A percentile compares a stretch with the other conserved stretches of the same genome.
Conservation (phyloP, 2,329 filamentous ascomycete species). For the Arachnomyces sp. region DNA sequence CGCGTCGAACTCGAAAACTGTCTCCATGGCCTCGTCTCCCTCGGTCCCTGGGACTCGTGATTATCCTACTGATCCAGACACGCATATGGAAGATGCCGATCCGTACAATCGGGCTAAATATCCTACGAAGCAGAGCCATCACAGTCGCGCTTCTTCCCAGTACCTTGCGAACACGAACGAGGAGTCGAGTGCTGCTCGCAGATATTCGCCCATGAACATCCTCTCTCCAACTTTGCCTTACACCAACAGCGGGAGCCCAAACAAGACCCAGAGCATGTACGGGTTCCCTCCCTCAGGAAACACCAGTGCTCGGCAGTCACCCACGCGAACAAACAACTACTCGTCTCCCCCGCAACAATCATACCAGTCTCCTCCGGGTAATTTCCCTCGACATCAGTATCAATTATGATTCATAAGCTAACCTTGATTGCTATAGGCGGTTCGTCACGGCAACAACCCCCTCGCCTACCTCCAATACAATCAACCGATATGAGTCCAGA, state of each 20-base stretch:
- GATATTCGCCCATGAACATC: constrained; percentile 93
- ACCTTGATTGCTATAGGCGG: constrained; percentile 11
- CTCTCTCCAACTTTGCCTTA: constrained; percentile 75
- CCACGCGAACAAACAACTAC: constrained; percentile 56
- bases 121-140: constrained; percentile 66
- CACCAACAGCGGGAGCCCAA: constrained; percentile 48
- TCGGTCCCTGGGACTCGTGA: constrained; percentile 57
- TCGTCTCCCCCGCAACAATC: constrained; percentile 46
- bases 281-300: constrained; percentile 44
- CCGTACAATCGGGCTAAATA: constrained; percentile 82
- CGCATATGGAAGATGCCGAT: constrained; percentile 84
- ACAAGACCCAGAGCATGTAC: constrained; percentile 43
- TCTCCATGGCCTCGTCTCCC: constrained; percentile 52
- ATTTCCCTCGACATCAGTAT: constrained; percentile 8
- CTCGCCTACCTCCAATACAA: constrained; percentile 68
- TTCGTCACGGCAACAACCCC: constrained; percentile 40
- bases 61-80: constrained; percentile 58
- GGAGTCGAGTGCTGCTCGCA: constrained; percentile 73
- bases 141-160: constrained; percentile 62
- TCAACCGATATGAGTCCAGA: constrained; percentile 59
- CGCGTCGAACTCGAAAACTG: constrained; percentile 37
- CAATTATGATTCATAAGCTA: not conserved
- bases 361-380: constrained; percentile 53
- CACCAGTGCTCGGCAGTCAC: constrained; percentile 63
- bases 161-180: constrained; percentile 62